Conservation (phyloP, 164 flowering plant species). For the Vitis amurensis region DNA sequence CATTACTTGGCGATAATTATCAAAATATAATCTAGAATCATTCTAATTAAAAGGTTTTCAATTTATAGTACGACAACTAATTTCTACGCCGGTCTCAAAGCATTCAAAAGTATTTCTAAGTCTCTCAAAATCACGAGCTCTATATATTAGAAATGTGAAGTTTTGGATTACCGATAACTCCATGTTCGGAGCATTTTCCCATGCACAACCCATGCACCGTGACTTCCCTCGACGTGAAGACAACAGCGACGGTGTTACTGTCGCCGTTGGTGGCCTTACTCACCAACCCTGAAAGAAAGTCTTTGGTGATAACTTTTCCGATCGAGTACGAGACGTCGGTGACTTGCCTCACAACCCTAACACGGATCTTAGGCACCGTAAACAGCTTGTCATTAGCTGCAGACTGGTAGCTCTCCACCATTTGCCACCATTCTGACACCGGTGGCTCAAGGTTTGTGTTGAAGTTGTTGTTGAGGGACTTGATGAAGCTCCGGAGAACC, state of each 20-base stretch:
- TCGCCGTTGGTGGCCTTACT: slow-evolving; percentile 23
- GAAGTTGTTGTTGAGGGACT: slow-evolving; percentile 18
- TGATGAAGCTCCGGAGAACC: slow-evolving; percentile 25
- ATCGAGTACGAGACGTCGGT: slow-evolving; percentile 12
- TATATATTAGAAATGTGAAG: too few species aligned
- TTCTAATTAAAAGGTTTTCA: too few species aligned
- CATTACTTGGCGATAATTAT: too few species aligned
- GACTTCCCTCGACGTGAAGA: slow-evolving; percentile 33
- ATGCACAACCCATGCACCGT: slow-evolving; percentile 33
- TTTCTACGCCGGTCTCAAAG: too few species aligned
- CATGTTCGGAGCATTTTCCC: slow-evolving; percentile 34
- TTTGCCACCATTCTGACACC: slow-evolving; percentile 43
- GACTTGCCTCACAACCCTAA: slow-evolving; percentile 18
- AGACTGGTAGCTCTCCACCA: slow-evolving; percentile 39
- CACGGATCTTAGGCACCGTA: slow-evolving; percentile 7
- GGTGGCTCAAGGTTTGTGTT: slow-evolving; percentile 9
- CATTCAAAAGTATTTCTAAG: too few species aligned
- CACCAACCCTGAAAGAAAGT: slow-evolving; percentile 17
- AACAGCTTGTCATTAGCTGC: background rate
- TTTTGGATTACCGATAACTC: slow-evolving; percentile 12
- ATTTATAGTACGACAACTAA: too few species aligned
- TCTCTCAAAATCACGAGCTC: too few species aligned
- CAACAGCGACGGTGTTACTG: slow-evolving; percentile 17
- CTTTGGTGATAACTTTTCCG: slow-evolving; percentile 36
- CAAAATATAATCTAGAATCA: too few species aligned